Conservation (phyloP, 2,329 filamentous ascomycete species). For the Microcyclosporella mali region DNA sequence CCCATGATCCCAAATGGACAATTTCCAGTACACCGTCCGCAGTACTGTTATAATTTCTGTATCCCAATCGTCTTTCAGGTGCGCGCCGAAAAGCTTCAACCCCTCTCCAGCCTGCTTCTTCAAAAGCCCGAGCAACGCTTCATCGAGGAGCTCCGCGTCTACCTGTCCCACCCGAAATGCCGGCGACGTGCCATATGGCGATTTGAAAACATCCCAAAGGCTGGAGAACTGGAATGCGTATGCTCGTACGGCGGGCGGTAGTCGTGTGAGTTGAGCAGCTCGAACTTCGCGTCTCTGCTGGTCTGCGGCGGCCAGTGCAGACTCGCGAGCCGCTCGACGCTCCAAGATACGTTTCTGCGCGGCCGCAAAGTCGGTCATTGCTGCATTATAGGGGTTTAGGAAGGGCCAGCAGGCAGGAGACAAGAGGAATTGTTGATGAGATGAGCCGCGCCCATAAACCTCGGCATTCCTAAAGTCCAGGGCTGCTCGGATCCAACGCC, state of each 20-base stretch:
- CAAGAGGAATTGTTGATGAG: neutral
- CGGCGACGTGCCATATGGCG: slow-evolving; percentile 72
- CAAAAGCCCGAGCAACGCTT: slow-evolving; percentile 80
- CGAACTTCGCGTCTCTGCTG: slow-evolving; percentile 40
- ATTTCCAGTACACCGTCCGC: slow-evolving; percentile 79
- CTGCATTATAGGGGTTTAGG: neutral
- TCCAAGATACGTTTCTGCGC: slow-evolving; percentile 82
- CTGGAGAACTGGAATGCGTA: slow-evolving; percentile 21
- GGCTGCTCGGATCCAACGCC: no score
- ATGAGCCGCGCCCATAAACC: neutral
- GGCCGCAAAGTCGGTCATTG: slow-evolving; percentile 66
- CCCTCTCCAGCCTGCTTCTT: slow-evolving; percentile 81
- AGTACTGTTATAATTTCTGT: slow-evolving; percentile 76
- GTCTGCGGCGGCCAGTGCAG: slow-evolving; percentile 42
- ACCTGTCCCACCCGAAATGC: slow-evolving; percentile 93
- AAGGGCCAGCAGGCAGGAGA: no score
- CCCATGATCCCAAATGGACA: slow-evolving; percentile 94
- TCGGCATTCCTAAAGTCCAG: neutral
- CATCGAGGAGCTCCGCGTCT: slow-evolving; percentile 89
- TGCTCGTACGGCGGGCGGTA: slow-evolving; percentile 48
- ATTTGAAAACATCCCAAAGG: slow-evolving; percentile 64
- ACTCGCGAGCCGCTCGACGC: slow-evolving; percentile 69
- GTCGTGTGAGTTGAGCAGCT: slow-evolving; percentile 36
- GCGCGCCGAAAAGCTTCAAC: slow-evolving; percentile 74
- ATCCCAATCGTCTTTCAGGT: slow-evolving; percentile 79